Conservation (phyloP, 2,329 filamentous ascomycete species). For the Aspergillus ochraceus region DNA sequence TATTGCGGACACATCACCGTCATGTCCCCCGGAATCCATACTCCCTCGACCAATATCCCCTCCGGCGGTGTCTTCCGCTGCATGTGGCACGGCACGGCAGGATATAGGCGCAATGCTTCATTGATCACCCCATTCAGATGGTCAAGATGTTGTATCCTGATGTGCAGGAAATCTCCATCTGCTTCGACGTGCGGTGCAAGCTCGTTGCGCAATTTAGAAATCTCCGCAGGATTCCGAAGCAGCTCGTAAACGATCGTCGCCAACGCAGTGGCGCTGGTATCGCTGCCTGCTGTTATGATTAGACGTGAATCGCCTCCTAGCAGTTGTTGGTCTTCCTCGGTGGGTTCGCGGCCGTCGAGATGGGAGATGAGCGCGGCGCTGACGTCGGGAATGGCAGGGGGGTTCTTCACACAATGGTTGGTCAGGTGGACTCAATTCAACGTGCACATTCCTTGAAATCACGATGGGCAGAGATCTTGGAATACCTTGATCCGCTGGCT, state of each 20-base stretch:
- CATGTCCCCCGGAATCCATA: background rate
- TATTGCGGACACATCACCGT: background rate
- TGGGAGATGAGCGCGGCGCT: background rate
- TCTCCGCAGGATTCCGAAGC: background rate
- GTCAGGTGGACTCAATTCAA: background rate
- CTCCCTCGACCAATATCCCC: background rate
- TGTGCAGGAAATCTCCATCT: conserved; percentile 1
- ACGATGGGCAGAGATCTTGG: too few relatives aligned
- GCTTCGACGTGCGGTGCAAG: conserved; percentile 21
- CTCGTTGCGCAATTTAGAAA: conserved; percentile 33
- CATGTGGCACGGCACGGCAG: background rate
- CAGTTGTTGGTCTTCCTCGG: background rate
- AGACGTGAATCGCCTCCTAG: background rate
- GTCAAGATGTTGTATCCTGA: conserved; percentile 2
- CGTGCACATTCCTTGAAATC: background rate
- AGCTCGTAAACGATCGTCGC: background rate
- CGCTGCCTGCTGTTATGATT: background rate
- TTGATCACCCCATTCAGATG: background rate
- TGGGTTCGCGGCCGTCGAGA: background rate
- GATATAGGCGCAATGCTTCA: background rate
- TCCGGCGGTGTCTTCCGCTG: background rate
- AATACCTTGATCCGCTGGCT: background rate
- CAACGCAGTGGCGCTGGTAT: background rate
- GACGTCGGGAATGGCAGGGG: background rate
- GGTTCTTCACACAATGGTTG: background rate